Conservation (phyloP, 2,329 filamentous ascomycete genomes). For the Apiospora rasikravindrae region DNA sequence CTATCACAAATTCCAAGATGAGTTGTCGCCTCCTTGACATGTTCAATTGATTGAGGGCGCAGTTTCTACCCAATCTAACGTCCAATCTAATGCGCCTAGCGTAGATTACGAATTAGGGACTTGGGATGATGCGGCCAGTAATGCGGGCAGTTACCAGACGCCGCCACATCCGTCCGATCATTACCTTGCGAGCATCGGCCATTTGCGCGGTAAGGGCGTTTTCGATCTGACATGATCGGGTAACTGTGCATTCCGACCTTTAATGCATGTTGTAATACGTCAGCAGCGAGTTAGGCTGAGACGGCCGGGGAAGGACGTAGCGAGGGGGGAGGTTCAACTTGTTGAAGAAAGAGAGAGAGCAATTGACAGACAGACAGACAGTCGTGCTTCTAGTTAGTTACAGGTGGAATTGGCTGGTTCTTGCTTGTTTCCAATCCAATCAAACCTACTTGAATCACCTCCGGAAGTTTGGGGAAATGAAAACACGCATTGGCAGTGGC, state of each 20-base stretch:
- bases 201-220: not conserved
- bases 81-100: not conserved
- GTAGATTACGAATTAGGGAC: not conserved
- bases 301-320: not conserved
- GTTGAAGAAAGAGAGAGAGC: not conserved
- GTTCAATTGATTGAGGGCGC: not conserved
- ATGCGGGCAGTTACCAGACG: not conserved
- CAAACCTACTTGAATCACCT: not conserved
- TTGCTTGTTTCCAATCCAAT: not conserved
- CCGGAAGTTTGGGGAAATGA: too few relatives aligned
- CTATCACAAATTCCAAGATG: not conserved
- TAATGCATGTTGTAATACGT: not conserved
- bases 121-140: not conserved
- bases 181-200: not conserved
- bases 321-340: not conserved
- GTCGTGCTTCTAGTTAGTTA: not conserved
- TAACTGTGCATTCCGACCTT: not conserved
- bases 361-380: not conserved
- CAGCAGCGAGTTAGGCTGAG: not conserved
- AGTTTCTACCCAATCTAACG: not conserved
- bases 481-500: not conserved
- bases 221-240: not conserved
- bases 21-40: not conserved
- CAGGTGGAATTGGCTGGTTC: not conserved
- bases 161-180: not conserved